Conservation (phyloP, 129 eudicot genomes). For the Helichrysum umbraculigerum region DNA sequence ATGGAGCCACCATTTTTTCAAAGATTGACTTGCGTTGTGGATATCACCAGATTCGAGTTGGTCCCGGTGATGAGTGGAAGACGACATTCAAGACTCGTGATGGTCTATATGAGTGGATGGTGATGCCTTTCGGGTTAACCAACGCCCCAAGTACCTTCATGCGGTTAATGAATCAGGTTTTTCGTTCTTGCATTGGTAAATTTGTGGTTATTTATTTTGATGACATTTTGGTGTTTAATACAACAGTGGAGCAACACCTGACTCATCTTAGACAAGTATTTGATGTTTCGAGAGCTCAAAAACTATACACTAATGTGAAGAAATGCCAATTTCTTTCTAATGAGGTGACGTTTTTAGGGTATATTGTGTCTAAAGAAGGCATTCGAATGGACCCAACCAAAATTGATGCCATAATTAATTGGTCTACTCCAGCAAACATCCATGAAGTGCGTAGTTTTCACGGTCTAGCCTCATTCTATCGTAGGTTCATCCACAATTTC, state of each 20-base stretch:
- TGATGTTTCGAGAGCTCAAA: not conserved
- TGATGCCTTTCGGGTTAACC: too few species aligned
- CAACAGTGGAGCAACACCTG: not conserved
- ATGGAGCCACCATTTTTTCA: too few species aligned
- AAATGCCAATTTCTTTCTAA: not conserved
- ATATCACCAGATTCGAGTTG: too few species aligned
- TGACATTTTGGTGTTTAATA: not conserved
- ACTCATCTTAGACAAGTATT: not conserved
- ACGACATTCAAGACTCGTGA: too few species aligned
- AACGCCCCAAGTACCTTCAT: too few species aligned
- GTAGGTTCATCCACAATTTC: not conserved
- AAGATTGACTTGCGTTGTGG: too few species aligned
- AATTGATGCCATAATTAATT: not conserved
- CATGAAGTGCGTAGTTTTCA: too few species aligned
- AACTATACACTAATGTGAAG: not conserved
- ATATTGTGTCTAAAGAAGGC: not conserved
- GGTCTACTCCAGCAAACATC: not conserved
- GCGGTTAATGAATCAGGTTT: too few species aligned
- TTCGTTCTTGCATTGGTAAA: too few species aligned
- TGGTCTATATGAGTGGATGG: too few species aligned
- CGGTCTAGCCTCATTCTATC: not conserved
- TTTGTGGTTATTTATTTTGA: not conserved
- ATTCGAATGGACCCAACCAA: not conserved
- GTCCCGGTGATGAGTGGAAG: too few species aligned
- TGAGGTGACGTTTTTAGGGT: not conserved